Evolutionary conservation across 2,329 filamentous ascomycete species (phyloP), one percentile per base, ranked within the genome.

Genomic region (Phialophora tarda): DNA sequence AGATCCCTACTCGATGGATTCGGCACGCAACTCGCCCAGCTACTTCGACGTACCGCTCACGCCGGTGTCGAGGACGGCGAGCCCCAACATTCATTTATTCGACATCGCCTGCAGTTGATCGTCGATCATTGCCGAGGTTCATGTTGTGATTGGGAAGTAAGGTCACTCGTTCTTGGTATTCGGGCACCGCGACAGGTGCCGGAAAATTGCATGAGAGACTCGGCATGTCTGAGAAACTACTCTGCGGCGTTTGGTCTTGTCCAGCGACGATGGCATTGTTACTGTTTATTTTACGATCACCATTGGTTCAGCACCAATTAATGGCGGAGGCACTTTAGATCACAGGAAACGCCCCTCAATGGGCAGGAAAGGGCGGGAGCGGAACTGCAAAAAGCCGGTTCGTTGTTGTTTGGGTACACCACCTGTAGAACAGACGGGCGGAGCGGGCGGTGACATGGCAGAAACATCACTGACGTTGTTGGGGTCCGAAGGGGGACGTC

Each of bases 31-130:
- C n/a, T 81, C 80, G 51, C 77, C 77, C 62, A 73, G 74, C 50
- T 78, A 78, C 56, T 75, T 77, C 64, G 73, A 74, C 21, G 78
- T 77, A 59, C 80, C 80, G 57, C 72, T 78, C 32, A 82, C 80
- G 4, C 80, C 80, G 21, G 74, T 79, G 56, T 80, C 78, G 7
- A 74, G 74, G 34, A 75, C 76, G n/a, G 76, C 76, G 66, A 81
- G 80, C 17, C 79, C 79, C 14, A 76, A 76, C 54, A 72, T 75
- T 41, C 75, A 72, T 21, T 61, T 71, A 24, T 70, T 72, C 34
- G 69, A 71, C 58, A 68, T 71, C 51, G 56, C 63, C 50, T 71
- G 69, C 63, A 63, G 62, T 38, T 71, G 65, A 69, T 47, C 21
- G 47, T 26, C 6, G n/a, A n/a, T 44, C 38, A 7, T 44, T 44